phyloP scores from a whole-genome alignment of 305 asterid genomes.

The Fraxinus greggii region DNA sequence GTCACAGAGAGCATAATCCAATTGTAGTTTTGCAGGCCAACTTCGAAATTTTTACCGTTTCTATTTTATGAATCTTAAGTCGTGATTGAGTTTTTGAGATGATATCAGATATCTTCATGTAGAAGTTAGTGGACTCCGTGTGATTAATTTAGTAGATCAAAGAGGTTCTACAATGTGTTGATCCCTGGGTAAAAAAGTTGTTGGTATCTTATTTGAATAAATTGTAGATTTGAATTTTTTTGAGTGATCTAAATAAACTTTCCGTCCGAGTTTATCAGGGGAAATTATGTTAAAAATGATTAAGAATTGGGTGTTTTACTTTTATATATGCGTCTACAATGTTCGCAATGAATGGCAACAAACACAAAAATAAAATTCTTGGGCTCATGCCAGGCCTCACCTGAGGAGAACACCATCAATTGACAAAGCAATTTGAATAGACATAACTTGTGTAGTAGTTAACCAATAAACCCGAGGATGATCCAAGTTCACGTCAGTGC shows the following conservation, averaged over 20 bases:
- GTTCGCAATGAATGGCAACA: background rate
- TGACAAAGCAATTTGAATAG: background rate
- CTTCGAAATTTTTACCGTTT: background rate
- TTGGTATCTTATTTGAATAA: background rate
- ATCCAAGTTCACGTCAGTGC: background rate
- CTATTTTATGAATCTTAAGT: background rate
- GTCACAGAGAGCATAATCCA: too few relatives aligned
- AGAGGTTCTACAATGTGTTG: background rate
- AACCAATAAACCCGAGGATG: background rate
- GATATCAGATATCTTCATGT: background rate
- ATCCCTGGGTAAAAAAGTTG: background rate
- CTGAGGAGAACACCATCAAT: background rate
- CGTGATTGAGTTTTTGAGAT: background rate
- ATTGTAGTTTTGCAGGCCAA: background rate
- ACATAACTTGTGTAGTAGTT: background rate
- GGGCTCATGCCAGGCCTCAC: background rate
- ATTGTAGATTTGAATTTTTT: background rate
- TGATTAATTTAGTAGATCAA: background rate
- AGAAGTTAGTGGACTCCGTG: background rate
- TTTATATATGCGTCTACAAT: background rate
- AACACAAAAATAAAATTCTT: background rate
- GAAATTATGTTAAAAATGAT: background rate
- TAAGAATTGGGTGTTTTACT: background rate
- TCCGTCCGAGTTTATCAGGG: background rate
- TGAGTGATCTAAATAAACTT: background rate